phyloP scores from a whole-genome alignment of 805 yeast species.

The Metschnikowia arizonensis region DNA sequence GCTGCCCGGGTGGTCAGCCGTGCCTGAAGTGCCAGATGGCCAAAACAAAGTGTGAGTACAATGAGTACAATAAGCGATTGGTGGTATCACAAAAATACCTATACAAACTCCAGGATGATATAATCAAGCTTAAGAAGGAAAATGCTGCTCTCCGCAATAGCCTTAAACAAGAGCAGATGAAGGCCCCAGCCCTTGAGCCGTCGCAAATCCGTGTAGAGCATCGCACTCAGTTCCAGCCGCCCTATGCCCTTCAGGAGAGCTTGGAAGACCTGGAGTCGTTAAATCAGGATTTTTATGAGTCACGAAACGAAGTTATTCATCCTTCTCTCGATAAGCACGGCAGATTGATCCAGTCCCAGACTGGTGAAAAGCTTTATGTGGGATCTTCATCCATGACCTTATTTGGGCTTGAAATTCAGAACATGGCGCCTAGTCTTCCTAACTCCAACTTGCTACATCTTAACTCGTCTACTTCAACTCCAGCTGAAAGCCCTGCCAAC shows the following conservation, averaged over 20 bases:
- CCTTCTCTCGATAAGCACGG: constrained; percentile 72
- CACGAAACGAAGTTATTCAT: constrained; percentile 51
- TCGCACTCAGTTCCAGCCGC: constrained; percentile 3
- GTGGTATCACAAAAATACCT: constrained; percentile 70
- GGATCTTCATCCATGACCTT: constrained; percentile 83
- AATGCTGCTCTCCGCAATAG: constrained; percentile 53
- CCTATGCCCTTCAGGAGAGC: constrained; percentile 6
- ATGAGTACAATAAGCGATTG: constrained; percentile 67
- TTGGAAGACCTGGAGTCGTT: constrained; percentile 6
- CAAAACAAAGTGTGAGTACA: constrained; percentile 60
- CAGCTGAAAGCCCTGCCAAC: constrained; percentile 10
- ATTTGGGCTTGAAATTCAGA: constrained; percentile 73
- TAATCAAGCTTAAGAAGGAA: constrained; percentile 60
- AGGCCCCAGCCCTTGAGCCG: constrained; percentile 1
- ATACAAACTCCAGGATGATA: constrained; percentile 62
- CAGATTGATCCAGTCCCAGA: constrained; percentile 64
- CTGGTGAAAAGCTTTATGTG: constrained; percentile 71
- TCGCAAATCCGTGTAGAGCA: not conserved
- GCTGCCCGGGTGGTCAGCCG: constrained; percentile 77
- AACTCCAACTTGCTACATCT: constrained; percentile 16
- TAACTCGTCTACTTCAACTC: constrained; percentile 16
- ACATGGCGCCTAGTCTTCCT: constrained; percentile 45
- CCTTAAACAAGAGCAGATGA: constrained; percentile 29
- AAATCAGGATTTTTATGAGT: not conserved
- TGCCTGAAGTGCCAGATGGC: constrained; percentile 59